Conservation (phyloP, 2,329 filamentous ascomycete species). For the Coleophoma cylindrospora region DNA sequence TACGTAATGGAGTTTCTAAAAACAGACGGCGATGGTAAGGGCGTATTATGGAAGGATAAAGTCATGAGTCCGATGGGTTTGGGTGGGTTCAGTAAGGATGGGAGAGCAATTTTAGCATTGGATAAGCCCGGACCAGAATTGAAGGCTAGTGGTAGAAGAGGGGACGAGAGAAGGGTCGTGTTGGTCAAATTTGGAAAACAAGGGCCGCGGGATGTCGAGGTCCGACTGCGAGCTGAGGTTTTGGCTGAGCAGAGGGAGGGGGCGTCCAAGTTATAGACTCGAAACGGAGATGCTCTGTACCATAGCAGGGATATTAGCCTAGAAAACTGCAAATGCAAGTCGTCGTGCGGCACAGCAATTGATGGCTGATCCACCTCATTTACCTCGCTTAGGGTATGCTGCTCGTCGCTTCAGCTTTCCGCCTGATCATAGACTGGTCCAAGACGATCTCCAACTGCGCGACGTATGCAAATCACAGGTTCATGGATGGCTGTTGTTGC, state of each 20-base stretch:
- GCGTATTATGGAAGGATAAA: conserved; percentile 48
- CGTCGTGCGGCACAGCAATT: too few species aligned
- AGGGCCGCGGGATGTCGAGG: conserved; percentile 47
- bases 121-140: conserved; percentile 54
- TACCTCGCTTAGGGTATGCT: too few species aligned
- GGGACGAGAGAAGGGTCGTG: conserved; percentile 56
- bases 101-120: conserved; percentile 47
- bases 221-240: conserved; percentile 44
- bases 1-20: conserved; percentile 48
- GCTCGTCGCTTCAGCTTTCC: too few species aligned
- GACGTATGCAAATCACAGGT: too few species aligned
- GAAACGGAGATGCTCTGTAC: too few species aligned
- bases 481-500: too few species aligned
- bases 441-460: too few species aligned
- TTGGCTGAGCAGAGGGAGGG: conserved; percentile 37
- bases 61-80: conserved; percentile 52
- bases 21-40: conserved; percentile 32
- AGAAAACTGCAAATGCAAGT: too few species aligned
- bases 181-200: conserved; percentile 47
- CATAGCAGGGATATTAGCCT: too few species aligned
- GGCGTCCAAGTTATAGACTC: background rate
- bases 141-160: conserved; percentile 38
- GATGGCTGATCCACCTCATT: too few species aligned
- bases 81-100: conserved; percentile 44
- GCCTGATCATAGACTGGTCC: too few species aligned